These are phyloP conservation scores for Fusarium denticulatum DNA, from an alignment of 2,329 filamentous ascomycete genomes.

Conservation along the genomic window DNA sequence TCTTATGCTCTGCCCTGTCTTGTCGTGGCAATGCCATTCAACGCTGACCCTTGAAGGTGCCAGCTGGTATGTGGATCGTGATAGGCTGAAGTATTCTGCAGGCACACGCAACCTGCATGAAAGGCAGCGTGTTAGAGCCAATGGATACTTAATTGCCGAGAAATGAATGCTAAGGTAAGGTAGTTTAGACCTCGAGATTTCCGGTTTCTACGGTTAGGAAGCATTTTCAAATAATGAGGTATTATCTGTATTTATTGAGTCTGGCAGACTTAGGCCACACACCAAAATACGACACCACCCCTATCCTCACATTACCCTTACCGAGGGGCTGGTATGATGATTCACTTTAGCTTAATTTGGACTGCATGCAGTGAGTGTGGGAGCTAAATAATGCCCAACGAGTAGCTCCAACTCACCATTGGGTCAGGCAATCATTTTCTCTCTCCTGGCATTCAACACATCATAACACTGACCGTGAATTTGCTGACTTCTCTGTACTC, in stretches of 20 bases:
- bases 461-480: background rate
- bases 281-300: background rate
- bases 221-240: background rate
- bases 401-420: background rate
- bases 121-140: background rate
- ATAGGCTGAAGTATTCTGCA: conserved; percentile 21
- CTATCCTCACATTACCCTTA: conserved; percentile 13
- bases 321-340: conserved; percentile 26
- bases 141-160: background rate
- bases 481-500: background rate
- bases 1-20: conserved; percentile 9
- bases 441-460: background rate
- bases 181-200: background rate
- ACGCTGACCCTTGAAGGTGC: conserved; percentile 8
- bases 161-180: background rate
- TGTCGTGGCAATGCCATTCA: conserved; percentile 6
- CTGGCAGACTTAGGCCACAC: background rate
- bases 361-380: conserved; percentile 25
- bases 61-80: background rate
- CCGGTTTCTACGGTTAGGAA: background rate
- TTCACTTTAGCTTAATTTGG: conserved; percentile 25
- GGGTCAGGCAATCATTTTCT: background rate
- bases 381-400: background rate
- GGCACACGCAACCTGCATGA: conserved; percentile 23
- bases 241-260: background rate